These are phyloP conservation scores for Cylindrodendrum hubeiense DNA, from an alignment of 2,329 filamentous ascomycete genomes.

Conservation along the genomic window DNA sequence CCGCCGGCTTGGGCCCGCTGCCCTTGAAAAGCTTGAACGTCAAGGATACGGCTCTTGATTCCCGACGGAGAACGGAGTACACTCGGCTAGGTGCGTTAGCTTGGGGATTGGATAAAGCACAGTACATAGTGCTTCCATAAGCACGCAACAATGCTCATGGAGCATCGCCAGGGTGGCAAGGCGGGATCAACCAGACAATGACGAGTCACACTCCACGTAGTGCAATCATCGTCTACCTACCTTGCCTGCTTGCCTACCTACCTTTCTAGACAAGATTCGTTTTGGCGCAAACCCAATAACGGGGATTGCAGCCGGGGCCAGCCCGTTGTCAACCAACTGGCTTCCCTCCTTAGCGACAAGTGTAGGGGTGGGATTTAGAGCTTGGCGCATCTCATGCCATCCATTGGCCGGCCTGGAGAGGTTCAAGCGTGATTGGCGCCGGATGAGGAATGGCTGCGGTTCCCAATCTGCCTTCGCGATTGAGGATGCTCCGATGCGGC, in stretches of 20 bases:
- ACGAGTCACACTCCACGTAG: background rate
- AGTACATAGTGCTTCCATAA: background rate
- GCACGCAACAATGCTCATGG: background rate
- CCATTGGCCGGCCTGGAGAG: constrained; percentile 32
- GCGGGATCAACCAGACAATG: background rate
- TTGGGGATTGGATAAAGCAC: constrained; percentile 15
- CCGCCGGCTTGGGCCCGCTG: background rate
- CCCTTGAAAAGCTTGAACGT: constrained; percentile 5
- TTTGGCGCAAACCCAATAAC: background rate
- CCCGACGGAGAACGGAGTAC: too few relatives aligned
- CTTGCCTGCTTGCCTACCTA: too few relatives aligned
- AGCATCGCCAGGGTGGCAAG: too few relatives aligned
- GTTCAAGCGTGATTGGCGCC: constrained; percentile 25
- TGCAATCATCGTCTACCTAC: background rate
- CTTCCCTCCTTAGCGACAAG: constrained; percentile 37
- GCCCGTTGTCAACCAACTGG: constrained; percentile 14
- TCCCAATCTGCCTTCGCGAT: background rate
- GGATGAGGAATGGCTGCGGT: constrained; percentile 31
- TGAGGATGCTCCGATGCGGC: background rate
- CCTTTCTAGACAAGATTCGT: background rate
- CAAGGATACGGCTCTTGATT: constrained; percentile 21
- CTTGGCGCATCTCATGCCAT: constrained; percentile 8
- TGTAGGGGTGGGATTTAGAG: constrained; percentile 29
- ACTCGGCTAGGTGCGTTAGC: constrained; percentile 24
- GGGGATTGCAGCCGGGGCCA: background rate